Percentiles rank a stretch among this genome's conserved stretches.
Evolutionary conservation across 306 rosid genomes (phyloP).

Genomic region (Hippophae gyantsensis): DNA sequence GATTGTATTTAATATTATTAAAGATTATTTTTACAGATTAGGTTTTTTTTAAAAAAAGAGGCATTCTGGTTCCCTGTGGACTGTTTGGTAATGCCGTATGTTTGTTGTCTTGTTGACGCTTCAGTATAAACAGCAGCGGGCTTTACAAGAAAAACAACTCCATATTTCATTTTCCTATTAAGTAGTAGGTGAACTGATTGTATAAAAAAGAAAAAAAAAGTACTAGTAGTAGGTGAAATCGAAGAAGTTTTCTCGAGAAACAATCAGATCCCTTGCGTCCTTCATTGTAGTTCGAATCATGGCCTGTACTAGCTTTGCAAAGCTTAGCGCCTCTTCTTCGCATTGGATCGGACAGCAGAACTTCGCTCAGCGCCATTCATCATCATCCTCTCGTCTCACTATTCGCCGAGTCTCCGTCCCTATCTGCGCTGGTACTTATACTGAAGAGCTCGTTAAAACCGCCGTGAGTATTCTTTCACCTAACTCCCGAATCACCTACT

Average conservation of each 20-base stretch:
- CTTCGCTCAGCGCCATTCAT: slow-evolving; percentile 46
- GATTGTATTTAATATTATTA: no score
- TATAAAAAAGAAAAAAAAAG: no score
- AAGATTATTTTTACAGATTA: no score
- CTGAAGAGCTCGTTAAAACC: slow-evolving; percentile 74
- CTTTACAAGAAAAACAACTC: slow-evolving; percentile 15
- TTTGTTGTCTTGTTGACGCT: slow-evolving; percentile 3
- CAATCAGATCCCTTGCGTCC: slow-evolving; percentile 1
- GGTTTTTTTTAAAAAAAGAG: no score
- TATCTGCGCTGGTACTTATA: slow-evolving; percentile 77
- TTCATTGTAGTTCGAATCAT: slow-evolving; percentile 19
- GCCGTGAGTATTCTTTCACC: slow-evolving; percentile 47
- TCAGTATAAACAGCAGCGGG: slow-evolving; percentile 14
- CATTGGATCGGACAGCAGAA: slow-evolving; percentile 61
- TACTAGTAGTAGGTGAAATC: no score
- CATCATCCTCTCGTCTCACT: slow-evolving; percentile 31
- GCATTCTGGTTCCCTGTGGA: not conserved
- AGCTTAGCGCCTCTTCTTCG: slow-evolving; percentile 57
- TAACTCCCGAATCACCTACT: not conserved
- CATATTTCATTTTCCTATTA: not conserved
- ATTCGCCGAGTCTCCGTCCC: slow-evolving; percentile 48
- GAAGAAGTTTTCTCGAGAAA: not conserved
- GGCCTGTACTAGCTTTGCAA: slow-evolving; percentile 56
- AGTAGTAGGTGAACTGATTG: not conserved
- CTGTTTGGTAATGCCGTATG: slow-evolving; percentile 20